A percentile compares a stretch with the other conserved stretches of the same genome.
Evolutionary conservation across 768 basidiomycete species (phyloP).

Genomic region (Postia placenta): DNA sequence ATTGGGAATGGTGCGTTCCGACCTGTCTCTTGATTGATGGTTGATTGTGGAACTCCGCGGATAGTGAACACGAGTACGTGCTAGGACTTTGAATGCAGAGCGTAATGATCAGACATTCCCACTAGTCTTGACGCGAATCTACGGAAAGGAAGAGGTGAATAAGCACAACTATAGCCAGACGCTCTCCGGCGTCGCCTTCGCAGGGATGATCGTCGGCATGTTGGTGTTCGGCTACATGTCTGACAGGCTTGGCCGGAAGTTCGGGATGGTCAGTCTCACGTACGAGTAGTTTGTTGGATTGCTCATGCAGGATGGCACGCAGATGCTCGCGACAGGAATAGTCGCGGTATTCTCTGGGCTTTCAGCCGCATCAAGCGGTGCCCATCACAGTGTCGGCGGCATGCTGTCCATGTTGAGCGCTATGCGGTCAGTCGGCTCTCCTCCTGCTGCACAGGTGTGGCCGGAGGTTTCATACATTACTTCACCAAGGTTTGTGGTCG

Average conservation of each 20-base stretch:
- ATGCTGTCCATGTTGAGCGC: conserved; percentile 73
- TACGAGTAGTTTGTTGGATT: too few species aligned
- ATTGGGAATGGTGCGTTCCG: conserved; percentile 65
- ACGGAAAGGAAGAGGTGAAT: conserved; percentile 48
- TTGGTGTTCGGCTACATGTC: conserved; percentile 75
- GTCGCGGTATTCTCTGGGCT: conserved; percentile 80
- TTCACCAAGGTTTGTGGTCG: conserved; percentile 68
- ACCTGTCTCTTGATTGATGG: not conserved
- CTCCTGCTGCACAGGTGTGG: not conserved
- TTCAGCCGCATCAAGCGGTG: conserved; percentile 79
- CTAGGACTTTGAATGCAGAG: conserved; percentile 20
- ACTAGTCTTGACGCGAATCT: conserved; percentile 65
- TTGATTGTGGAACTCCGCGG: not conserved
- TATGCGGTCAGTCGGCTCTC: conserved; percentile 56
- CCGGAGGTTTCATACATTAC: not conserved
- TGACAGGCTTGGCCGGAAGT: conserved; percentile 84
- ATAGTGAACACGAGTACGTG: conserved; percentile 65
- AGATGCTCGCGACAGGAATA: conserved; percentile 81
- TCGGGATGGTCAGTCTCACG: conserved; percentile 77
- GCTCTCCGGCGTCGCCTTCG: conserved; percentile 70
- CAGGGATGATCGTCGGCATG: conserved; percentile 86
- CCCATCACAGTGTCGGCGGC: conserved; percentile 61
- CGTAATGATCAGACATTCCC: not conserved
- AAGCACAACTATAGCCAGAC: conserved; percentile 54
- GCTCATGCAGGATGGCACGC: conserved; percentile 3